Conservation (phyloP, 179 eudicot species). For the Silene coronaria region DNA sequence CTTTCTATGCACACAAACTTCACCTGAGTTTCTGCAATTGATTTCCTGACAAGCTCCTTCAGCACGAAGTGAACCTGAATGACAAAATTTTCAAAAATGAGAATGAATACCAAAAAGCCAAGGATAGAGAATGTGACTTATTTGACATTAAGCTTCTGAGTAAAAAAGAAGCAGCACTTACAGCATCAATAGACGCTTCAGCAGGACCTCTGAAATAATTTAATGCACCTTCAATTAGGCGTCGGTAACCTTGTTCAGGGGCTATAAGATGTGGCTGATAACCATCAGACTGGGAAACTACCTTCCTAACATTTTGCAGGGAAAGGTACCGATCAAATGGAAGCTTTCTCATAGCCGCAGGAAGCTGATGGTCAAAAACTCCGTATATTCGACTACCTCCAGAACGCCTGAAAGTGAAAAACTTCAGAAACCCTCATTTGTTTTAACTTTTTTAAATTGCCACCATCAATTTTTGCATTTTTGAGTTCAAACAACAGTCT, state of each 20-base stretch:
- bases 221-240: conserved; percentile 80
- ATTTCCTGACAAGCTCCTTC: conserved; percentile 93
- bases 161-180: conserved; percentile 29
- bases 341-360: conserved; percentile 80
- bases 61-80: conserved; percentile 76
- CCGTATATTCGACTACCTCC: conserved; percentile 88
- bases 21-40: conserved; percentile 78
- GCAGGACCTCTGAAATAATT: conserved; percentile 75
- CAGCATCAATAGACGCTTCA: conserved; percentile 94
- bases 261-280: conserved; percentile 95
- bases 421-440: neutral
- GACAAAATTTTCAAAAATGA: neutral
- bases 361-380: conserved; percentile 92
- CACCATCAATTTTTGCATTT: neutral
- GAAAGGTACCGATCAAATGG: conserved; percentile 90
- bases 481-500: neutral
- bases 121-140: conserved; percentile 6
- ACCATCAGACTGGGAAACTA: conserved; percentile 85
- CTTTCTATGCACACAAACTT: conserved; percentile 10
- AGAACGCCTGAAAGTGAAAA: conserved; percentile 55
- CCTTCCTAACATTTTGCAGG: conserved; percentile 59
- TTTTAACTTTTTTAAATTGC: neutral
- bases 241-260: conserved; percentile 91
- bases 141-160: neutral
- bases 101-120: neutral